Base-by-base conservation (phyloP, 208 protist genomes). In the Endotrypanum monterogeii region DNA sequence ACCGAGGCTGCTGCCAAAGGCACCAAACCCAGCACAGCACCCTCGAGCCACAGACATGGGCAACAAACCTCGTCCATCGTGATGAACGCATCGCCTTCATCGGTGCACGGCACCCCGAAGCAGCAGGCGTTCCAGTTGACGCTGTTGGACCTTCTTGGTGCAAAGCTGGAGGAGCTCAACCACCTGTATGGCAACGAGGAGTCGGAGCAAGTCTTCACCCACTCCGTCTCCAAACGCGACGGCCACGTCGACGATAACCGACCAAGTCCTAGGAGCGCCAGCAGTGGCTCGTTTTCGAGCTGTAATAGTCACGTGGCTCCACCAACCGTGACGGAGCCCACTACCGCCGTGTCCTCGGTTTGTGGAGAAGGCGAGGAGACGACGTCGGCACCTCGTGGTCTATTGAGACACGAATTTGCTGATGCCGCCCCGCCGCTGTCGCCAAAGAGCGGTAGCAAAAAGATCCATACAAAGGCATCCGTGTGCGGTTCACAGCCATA, bases 81-180 rank as follows among this genome's bases (percentile, higher is more conserved):
- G 12, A 16, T 48, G 51, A 57, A 11, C 66, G 25, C 66, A 28
- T 28, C 35, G 50, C 14, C 66, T 20, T 70, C 46, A n/a, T 58
- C 50, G 7, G 12, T 9, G 16, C 41, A 28, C 16, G 12, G 32
- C 46, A 56, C 66, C 9, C 23, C 66, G 2, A 44, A 56, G 37
- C 37, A 63, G 20, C 44, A 67, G 60, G 14, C 23, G n/a, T 23
- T 5, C n/a, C 51, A 16, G 11, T 41, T 14, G 62, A 16, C 14
- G 75, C 66, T 80, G 1, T 6, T 48, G 23, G 54, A 50, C 28
- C 61, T 77, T 23, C 46, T 80, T 35, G 51, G 67, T 54, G 25
- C 56, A n/a, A 70, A 41, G 39, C 57, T 82, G 46, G 68, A 71
- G 30, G 65, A 76, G 5, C 68, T 88, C 70, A 57, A 84, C 65